phyloP scores from a whole-genome alignment of 1,284 basidiomycete genomes.

The Malassezia caprae region DNA sequence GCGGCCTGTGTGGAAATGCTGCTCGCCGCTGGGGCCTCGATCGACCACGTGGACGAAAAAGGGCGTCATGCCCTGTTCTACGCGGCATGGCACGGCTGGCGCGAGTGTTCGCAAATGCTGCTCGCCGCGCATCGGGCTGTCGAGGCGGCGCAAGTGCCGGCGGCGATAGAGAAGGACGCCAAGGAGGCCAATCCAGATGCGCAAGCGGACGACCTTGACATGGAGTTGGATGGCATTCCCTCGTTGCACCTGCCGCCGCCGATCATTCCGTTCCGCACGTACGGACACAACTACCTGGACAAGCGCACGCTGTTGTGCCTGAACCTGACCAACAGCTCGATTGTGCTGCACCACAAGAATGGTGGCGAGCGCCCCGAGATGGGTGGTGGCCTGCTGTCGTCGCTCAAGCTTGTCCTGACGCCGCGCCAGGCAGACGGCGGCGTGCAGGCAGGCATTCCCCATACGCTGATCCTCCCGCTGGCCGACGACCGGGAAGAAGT shows the following conservation, averaged over 20 bases:
- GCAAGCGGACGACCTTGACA: conserved; percentile 30
- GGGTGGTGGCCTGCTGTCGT: conserved; percentile 53
- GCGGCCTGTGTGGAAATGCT: conserved; percentile 65
- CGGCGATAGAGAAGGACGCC: neutral
- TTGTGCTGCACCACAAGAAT: conserved; percentile 41
- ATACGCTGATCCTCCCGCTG: conserved; percentile 62
- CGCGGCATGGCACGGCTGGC: conserved; percentile 94
- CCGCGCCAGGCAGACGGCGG: conserved; percentile 62
- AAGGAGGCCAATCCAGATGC: conserved; percentile 1
- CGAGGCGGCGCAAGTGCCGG: neutral
- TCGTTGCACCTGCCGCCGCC: conserved; percentile 88
- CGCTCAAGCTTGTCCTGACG: conserved; percentile 87
- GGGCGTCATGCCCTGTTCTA: conserved; percentile 81
- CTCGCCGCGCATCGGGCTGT: conserved; percentile 28
- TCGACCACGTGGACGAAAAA: conserved; percentile 70
- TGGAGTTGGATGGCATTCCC: conserved; percentile 71
- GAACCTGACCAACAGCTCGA: conserved; percentile 50
- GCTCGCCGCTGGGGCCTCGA: conserved; percentile 66
- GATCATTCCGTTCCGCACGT: conserved; percentile 69
- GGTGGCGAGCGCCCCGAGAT: conserved; percentile 39
- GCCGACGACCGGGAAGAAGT: conserved; percentile 71
- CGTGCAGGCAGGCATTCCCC: conserved; percentile 54
- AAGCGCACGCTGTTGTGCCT: conserved; percentile 78
- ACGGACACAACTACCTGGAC: conserved; percentile 57
- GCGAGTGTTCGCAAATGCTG: conserved; percentile 53